phyloP scores from a whole-genome alignment of 805 yeast species.

The Candida orba region DNA sequence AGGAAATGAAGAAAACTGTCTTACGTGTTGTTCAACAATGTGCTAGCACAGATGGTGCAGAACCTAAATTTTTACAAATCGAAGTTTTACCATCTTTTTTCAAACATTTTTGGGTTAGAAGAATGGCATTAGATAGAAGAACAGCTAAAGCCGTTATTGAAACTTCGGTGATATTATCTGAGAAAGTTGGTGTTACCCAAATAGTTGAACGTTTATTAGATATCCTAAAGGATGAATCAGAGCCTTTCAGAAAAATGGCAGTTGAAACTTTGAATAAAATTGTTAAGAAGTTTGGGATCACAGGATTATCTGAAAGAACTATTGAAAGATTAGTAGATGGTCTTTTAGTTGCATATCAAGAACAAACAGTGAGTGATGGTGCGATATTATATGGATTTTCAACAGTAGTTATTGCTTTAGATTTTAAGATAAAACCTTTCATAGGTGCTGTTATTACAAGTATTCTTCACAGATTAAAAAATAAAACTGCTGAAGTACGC shows the following conservation, averaged over 20 bases:
- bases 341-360: slow-evolving; percentile 70
- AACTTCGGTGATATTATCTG: slow-evolving; percentile 61
- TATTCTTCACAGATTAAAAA: slow-evolving; percentile 63
- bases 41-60: slow-evolving; percentile 52
- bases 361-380: slow-evolving; percentile 54
- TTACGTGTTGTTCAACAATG: slow-evolving; percentile 62
- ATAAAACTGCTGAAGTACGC: slow-evolving; percentile 63
- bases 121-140: slow-evolving; percentile 64
- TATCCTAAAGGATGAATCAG: slow-evolving; percentile 75
- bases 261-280: slow-evolving; percentile 61
- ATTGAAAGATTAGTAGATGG: slow-evolving; percentile 76
- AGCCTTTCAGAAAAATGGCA: slow-evolving; percentile 71
- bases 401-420: slow-evolving; percentile 53
- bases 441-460: slow-evolving; percentile 66
- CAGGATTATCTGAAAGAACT: slow-evolving; percentile 52
- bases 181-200: slow-evolving; percentile 56
- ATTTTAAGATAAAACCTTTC: slow-evolving; percentile 60
- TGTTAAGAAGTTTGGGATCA: slow-evolving; percentile 40
- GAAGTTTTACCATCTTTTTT: slow-evolving; percentile 59
- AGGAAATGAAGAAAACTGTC: slow-evolving; percentile 75
- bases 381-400: slow-evolving; percentile 59
- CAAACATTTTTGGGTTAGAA: slow-evolving; percentile 71
- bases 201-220: slow-evolving; percentile 50
- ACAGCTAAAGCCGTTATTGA: slow-evolving; percentile 56
- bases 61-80: slow-evolving; percentile 39